phyloP scores from a whole-genome alignment of 176 grass and related monocot genomes.

The Avena eriantha region DNA sequence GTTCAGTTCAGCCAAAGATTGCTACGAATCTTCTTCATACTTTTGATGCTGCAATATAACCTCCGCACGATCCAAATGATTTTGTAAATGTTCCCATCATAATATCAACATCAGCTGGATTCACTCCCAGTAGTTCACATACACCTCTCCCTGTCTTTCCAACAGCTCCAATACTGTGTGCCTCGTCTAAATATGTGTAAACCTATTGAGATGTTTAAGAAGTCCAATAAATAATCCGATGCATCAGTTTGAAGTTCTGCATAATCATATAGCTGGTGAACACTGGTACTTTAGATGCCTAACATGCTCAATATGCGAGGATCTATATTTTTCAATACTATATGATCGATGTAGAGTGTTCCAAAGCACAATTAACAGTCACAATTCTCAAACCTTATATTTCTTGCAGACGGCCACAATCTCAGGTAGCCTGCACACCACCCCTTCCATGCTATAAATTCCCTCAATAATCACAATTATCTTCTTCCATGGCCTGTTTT shows the following conservation, averaged over 20 bases:
- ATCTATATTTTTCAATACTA: slow-evolving; percentile 20
- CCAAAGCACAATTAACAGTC: background rate
- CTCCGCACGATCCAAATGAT: slow-evolving; percentile 67
- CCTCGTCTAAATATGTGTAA: slow-evolving; percentile 90
- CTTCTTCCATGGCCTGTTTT: slow-evolving; percentile 87
- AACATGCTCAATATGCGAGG: background rate
- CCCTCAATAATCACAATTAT: slow-evolving; percentile 93
- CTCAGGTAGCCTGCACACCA: slow-evolving; percentile 81
- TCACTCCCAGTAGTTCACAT: slow-evolving; percentile 80
- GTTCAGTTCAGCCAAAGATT: background rate
- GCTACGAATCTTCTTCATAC: background rate
- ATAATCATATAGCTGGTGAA: background rate
- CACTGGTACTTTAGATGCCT: background rate
- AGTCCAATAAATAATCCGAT: slow-evolving; percentile 1
- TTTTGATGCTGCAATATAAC: background rate
- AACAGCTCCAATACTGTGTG: slow-evolving; percentile 92
- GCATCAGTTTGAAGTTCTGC: background rate
- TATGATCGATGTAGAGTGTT: slow-evolving; percentile 11
- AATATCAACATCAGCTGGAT: slow-evolving; percentile 86
- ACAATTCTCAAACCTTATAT: slow-evolving; percentile 72
- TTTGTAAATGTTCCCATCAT: slow-evolving; percentile 99
- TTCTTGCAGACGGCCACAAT: slow-evolving; percentile 89
- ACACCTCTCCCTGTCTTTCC: slow-evolving; percentile 85
- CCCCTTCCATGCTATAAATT: slow-evolving; percentile 97
- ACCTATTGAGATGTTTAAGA: slow-evolving; percentile 55